A percentile compares a stretch with the other conserved stretches of the same genome.
phyloP scores from a whole-genome alignment of 352 stramenopile species.

The Phytophthora nicotianae region DNA sequence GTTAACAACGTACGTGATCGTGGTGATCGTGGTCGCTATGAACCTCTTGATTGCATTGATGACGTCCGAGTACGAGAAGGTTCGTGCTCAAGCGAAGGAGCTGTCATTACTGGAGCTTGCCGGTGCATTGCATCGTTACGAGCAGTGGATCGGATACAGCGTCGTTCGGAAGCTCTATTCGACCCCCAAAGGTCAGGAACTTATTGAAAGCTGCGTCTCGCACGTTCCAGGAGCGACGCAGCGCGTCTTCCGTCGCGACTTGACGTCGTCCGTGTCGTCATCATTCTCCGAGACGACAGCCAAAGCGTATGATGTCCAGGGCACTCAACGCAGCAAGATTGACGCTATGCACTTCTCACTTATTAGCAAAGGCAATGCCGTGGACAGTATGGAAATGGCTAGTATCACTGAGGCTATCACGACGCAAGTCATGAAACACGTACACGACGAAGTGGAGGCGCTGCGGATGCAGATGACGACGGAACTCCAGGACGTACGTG shows the following conservation, averaged over 20 bases:
- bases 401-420: slow-evolving; percentile 38
- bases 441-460: slow-evolving; percentile 37
- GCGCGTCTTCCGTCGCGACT: slow-evolving; percentile 26
- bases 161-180: slow-evolving; percentile 48
- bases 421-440: slow-evolving; percentile 38
- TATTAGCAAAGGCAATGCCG: slow-evolving; percentile 16
- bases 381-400: slow-evolving; percentile 20
- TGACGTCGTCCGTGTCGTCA: slow-evolving; percentile 38
- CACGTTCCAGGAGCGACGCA: slow-evolving; percentile 11
- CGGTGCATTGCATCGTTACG: slow-evolving; percentile 54
- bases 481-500: slow-evolving; percentile 37
- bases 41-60: slow-evolving; percentile 63
- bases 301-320: slow-evolving; percentile 3
- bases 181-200: slow-evolving; percentile 33
- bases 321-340: slow-evolving; percentile 26
- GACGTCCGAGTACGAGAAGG: slow-evolving; percentile 66
- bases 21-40: slow-evolving; percentile 61
- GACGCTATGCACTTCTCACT: slow-evolving; percentile 30
- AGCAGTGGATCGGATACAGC: slow-evolving; percentile 50
- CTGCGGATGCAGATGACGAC: slow-evolving; percentile 41
- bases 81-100: slow-evolving; percentile 58
- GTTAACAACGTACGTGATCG: slow-evolving; percentile 55
- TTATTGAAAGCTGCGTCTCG: slow-evolving; percentile 37
- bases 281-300: slow-evolving; percentile 21
- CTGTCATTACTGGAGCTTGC: slow-evolving; percentile 52